Percentiles rank a stretch among this genome's conserved stretches.
These are phyloP conservation scores for Persicaria tinctoria DNA, from an alignment of 148 eudicot species.

Conservation along the genomic window DNA sequence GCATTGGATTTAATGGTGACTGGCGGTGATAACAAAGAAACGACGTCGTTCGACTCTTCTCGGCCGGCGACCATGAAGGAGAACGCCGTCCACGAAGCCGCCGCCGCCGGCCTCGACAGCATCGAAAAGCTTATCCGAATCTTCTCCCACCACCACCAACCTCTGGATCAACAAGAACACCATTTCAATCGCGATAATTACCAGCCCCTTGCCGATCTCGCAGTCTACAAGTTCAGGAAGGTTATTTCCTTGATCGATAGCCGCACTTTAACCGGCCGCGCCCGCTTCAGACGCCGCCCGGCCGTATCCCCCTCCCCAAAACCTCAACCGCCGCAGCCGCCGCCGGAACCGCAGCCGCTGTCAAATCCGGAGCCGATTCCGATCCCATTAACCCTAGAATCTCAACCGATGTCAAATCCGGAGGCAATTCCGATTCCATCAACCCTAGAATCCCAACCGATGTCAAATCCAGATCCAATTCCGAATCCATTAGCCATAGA, in stretches of 20 bases:
- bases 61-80: conserved; percentile 30
- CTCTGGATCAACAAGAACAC: not conserved
- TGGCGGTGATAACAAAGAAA: conserved; percentile 11
- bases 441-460: not conserved
- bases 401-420: conserved; percentile 26
- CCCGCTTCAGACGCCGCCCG: conserved; percentile 62
- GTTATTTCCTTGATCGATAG: conserved; percentile 50
- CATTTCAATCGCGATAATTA: conserved; percentile 20
- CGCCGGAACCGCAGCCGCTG: not conserved
- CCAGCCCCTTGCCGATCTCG: conserved; percentile 44
- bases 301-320: not conserved
- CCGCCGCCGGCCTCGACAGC: conserved; percentile 53
- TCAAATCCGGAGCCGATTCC: conserved; percentile 18
- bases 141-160: conserved; percentile 26
- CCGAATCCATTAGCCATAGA: not conserved
- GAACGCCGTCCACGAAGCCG: conserved; percentile 49
- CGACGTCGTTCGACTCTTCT: not conserved
- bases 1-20: conserved; percentile 46
- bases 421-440: conserved; percentile 8
- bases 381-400: not conserved
- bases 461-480: not conserved
- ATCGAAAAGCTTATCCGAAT: conserved; percentile 48
- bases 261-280: conserved; percentile 46
- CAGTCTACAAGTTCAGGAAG: conserved; percentile 52
- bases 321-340: conserved; percentile 8